Evolutionary conservation across 73 alveolate species (phyloP).

Genomic region (Paramecium caudatum): DNA sequence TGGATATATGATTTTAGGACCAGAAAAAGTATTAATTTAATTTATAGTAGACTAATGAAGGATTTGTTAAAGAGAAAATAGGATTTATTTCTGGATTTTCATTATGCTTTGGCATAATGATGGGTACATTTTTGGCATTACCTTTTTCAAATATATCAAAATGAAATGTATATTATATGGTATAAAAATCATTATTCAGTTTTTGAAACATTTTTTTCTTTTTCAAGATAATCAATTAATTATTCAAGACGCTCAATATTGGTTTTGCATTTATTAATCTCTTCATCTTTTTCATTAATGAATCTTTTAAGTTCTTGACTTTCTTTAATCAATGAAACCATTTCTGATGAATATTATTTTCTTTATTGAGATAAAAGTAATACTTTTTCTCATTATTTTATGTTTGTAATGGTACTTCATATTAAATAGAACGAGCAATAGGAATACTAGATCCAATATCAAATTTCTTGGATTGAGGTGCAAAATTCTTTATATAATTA

Average conservation of each 20-base stretch:
- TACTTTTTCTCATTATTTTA: not conserved
- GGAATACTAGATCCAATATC: not conserved
- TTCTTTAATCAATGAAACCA: conserved; percentile 39
- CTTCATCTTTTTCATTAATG: conserved; percentile 18
- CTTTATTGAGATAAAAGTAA: not conserved
- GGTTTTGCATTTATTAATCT: not conserved
- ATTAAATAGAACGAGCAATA: conserved; percentile 8
- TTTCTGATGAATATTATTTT: conserved; percentile 27
- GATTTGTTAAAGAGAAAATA: conserved; percentile 67
- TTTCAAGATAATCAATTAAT: conserved; percentile 49
- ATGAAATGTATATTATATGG: not conserved
- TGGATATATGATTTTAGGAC: conserved; percentile 74
- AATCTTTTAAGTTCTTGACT: conserved; percentile 13
- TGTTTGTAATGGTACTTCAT: conserved; percentile 1
- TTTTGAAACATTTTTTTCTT: no score
- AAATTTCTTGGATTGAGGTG: not conserved
- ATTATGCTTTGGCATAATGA: conserved; percentile 65
- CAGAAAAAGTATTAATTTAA: conserved; percentile 31
- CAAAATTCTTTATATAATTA: not conserved
- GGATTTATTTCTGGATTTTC: conserved; percentile 74
- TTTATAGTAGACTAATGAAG: conserved; percentile 30
- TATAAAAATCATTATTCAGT: no score
- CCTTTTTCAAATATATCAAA: conserved; percentile 57
- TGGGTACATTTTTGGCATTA: conserved; percentile 74
- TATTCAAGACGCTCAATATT: conserved; percentile 11